Evolutionary conservation across 1,139 yeast species (phyloP), one percentile per base, ranked within the genome.

Genomic region (Saccharomyces hybrid): DNA sequence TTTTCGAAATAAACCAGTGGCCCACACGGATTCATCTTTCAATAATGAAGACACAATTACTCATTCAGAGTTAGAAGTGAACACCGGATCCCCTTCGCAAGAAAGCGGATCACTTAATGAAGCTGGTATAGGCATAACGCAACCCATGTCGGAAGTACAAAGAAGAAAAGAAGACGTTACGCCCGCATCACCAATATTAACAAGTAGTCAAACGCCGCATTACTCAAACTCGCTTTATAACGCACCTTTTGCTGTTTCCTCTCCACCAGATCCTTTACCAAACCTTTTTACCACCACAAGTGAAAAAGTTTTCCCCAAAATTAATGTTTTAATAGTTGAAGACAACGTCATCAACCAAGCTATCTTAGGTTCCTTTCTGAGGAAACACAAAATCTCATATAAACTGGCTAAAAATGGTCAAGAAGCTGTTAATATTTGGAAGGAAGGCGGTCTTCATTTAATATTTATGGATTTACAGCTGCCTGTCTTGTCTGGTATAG

Each of bases 321-420:
- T 93, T 52, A 88, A 90, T 44, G 97, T 93, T 3, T 74, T 93
- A 54, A 93, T 93, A 38, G 99, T 95, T 6, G 99, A 93, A 70
- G 99, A 93, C 76, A 93, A 93, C 70, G 86, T 93, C 50, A 91
- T 93, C 65, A 93, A 93, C 71, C 96, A 89, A 73, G 88, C 89
- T 50, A 91, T 93, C 78, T 77, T 93, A 67, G 96, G 93, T 29
- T 89, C 96, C n/a, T 93, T 90, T 66, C 76, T 93, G 69, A 79
- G 91, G 61, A 86, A 89, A 61, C 91, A 93, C 63, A 83, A 88
- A 60, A 91, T 93, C 42, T 86, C 86, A 51, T 90, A 87, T 60
- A 85, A 85, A 58, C 85, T 90, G 48, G 97, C 97, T 6, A 85
- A 87, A 56, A 90, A 89, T 62, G 98, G 98, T 29, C 83, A 84